Base-by-base conservation (phyloP, 306 rosid genomes). In the Vicia villosa region DNA sequence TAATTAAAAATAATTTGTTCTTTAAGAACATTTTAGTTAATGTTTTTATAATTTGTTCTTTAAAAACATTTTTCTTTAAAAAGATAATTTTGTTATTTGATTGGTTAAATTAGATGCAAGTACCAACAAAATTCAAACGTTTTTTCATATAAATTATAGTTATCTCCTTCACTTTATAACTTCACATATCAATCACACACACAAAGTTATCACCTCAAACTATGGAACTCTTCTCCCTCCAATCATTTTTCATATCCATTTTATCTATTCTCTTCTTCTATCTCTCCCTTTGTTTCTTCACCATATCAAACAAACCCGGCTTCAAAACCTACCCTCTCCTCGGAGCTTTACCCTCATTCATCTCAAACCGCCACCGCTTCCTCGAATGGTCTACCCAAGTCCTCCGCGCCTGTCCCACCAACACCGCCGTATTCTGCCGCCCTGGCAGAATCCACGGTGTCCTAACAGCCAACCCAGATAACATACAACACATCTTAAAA, bases 361-460 rank as follows among this genome's bases (percentile, higher is more conserved):
- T 56, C 13, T 9, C 8, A 13, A 56, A 56, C 62, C 62, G 62
- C 62, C 62, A 56, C 62, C 62, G 62, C 8, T 56, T 56, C 38
- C 38, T 56, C 4, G 38, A 56, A 2, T 56, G 62, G 62, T 6
- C 62, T 7, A 56, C 62, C 16, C 19, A 26, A 24, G 8, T 56
- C 38, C 62, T 56, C 62, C 38, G 36, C 10, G 8, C 26, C 62
- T 56, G 62, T 14, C 62, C 62, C 16, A 56, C 62, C 3, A 56
- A 56, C 62, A 56, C 62, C 62, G 10, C 62, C 20, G 37, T 24
- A 17, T 56, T 56, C 19, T 0, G 1, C 5, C 62, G 62, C 17
- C 62, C 62, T 20, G 62, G 62, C 1, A 26, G 6, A 24, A 14
- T 56, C 17, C 62, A 56, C 17, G 62, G 62, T 12, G 26, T 56